These are phyloP conservation scores for Rauvolfia tetraphylla DNA, from an alignment of 257 asterid genomes.

Conservation along the genomic window DNA sequence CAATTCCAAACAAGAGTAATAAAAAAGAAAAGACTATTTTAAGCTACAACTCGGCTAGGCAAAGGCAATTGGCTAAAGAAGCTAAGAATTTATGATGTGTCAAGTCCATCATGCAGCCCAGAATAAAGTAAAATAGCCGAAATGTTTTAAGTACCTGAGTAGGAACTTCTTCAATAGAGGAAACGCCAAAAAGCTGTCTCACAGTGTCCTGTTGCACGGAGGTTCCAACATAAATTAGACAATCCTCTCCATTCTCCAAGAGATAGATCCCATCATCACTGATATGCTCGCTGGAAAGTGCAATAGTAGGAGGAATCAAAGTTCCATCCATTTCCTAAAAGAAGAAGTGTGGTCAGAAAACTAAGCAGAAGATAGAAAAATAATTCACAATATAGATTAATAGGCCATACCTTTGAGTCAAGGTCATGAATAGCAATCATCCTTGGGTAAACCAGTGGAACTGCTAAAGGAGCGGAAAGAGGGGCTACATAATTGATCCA, in stretches of 20 bases:
- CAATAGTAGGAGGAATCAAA: conserved; percentile 63
- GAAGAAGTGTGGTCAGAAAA: background rate
- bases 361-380: conserved; percentile 10
- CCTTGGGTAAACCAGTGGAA: conserved; percentile 93
- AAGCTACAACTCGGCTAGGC: background rate
- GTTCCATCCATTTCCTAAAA: conserved; percentile 68
- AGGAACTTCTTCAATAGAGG: conserved; percentile 77
- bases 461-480: conserved; percentile 75
- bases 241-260: conserved; percentile 95
- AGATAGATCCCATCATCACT: conserved; percentile 81
- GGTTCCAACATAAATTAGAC: conserved; percentile 76
- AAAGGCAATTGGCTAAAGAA: background rate
- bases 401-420: conserved; percentile 55
- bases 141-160: conserved; percentile 50
- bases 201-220: conserved; percentile 54
- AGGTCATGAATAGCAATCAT: conserved; percentile 87
- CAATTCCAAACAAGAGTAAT: too few species aligned
- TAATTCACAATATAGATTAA: background rate
- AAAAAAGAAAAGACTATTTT: background rate
- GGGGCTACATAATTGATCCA: conserved; percentile 86
- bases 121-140: background rate
- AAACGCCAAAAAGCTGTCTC: conserved; percentile 66
- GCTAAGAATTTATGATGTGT: background rate
- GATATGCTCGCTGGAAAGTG: conserved; percentile 79
- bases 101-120: background rate